Evolutionary conservation across 2,329 filamentous ascomycete species (phyloP).

Genomic region (Sporothrix schenckii): DNA sequence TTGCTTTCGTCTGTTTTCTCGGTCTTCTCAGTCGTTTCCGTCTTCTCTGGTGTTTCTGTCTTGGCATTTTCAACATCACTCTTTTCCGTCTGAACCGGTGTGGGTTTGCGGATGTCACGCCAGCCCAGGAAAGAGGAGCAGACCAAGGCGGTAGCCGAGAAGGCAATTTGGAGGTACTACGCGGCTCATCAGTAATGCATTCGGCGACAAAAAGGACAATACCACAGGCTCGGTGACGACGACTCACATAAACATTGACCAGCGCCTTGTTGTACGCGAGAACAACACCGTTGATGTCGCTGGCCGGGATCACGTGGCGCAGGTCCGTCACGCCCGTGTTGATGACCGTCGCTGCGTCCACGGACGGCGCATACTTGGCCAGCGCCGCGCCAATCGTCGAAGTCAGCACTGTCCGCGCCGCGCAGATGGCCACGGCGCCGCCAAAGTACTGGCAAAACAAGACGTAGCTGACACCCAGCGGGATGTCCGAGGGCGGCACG

Average conservation of each 20-base stretch:
- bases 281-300: conserved; percentile 14
- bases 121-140: conserved; percentile 32
- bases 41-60: neutral
- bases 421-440: conserved; percentile 66
- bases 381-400: conserved; percentile 63
- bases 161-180: conserved; percentile 33
- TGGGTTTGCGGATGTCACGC: conserved; percentile 30
- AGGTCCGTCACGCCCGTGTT: conserved; percentile 49
- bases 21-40: no score
- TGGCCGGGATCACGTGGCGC: conserved; percentile 24
- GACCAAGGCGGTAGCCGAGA: conserved; percentile 20
- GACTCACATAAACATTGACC: conserved; percentile 28
- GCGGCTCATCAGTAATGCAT: neutral
- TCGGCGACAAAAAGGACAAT: neutral
- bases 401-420: conserved; percentile 68
- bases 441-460: conserved; percentile 68
- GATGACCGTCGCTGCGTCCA: conserved; percentile 55
- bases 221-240: no score
- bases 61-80: neutral
- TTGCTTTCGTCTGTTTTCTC: neutral
- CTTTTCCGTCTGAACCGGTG: neutral
- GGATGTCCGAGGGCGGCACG: conserved; percentile 52
- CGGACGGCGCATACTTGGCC: conserved; percentile 46
- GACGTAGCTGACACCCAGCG: conserved; percentile 55
- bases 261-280: conserved; percentile 32